These are phyloP conservation scores for barley (Hordeum vulgare) DNA, from an alignment of 176 grass and related monocot genomes.

Conservation along the genomic window DNA sequence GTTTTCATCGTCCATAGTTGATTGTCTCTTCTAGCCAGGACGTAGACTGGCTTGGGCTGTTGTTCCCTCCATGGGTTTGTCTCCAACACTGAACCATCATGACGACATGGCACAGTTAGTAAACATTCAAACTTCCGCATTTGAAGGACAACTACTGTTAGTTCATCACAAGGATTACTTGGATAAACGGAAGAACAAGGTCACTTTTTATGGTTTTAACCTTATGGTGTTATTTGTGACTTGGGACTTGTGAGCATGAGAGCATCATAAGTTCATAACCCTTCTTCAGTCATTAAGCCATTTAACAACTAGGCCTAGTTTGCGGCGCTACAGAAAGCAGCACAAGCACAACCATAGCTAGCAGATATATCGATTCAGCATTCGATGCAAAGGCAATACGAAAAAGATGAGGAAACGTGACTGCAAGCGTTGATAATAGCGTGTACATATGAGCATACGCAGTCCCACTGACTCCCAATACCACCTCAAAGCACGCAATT, in stretches of 20 bases:
- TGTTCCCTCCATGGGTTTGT: conserved; percentile 98
- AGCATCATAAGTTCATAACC: not conserved
- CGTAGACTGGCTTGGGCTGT: conserved; percentile 83
- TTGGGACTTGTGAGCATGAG: not conserved
- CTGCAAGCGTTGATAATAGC: not conserved
- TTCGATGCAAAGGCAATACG: not conserved
- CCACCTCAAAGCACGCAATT: not conserved
- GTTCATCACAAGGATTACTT: not conserved
- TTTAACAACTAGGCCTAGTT: not conserved
- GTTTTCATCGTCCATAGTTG: conserved; percentile 99
- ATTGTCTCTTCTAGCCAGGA: conserved; percentile 79
- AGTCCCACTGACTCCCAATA: not conserved
- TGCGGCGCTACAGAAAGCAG: not conserved
- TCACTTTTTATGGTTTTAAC: not conserved
- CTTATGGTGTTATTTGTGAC: not conserved
- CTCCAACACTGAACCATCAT: conserved; percentile 61
- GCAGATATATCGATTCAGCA: not conserved
- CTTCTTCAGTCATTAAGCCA: not conserved
- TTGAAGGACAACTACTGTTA: not conserved
- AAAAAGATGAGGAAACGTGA: not conserved
- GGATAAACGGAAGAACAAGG: not conserved
- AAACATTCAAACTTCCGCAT: not conserved
- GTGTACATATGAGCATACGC: not conserved
- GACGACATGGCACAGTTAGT: conserved; percentile 1
- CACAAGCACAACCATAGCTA: not conserved